Evolutionary conservation across 2,329 filamentous ascomycete genomes (phyloP), one percentile per base, ranked within the genome.

Genomic region (Verticillium nonalfalfae): DNA sequence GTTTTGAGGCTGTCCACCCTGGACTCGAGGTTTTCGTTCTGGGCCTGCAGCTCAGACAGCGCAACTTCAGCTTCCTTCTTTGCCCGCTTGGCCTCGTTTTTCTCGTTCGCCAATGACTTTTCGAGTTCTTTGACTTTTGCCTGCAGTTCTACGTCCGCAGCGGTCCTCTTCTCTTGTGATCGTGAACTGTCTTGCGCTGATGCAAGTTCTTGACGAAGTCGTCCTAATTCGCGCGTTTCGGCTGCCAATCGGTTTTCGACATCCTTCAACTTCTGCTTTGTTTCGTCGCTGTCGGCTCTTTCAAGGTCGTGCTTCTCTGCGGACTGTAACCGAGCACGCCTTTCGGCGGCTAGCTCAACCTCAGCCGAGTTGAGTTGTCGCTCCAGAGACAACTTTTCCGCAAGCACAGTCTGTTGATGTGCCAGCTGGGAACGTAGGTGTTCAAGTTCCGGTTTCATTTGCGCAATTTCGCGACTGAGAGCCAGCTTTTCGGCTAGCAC

Each of bases 301-400:
- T 71, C 66, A 21, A 67, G 35, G 6, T 50, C 21, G 14, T 50
- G 26, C 34, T 40, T 38, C 39, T 34, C 45, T 34, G 57, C 57
- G 10, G 38, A 21, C 56, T 65, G 63, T 39, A 63, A 62, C 39
- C 64, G 61, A 18, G 59, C 72, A 60, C 72, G 70, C 63, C 75
- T 94, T 71, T 95, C 91, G 66, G 90, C 91, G 66, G 93, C 91
- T 2, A 97, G 81, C 68, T 96, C 90, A 54, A 91, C 87, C 72
- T 96, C 90, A 2, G 93, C 74, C 1, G 88, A 86, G 69, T 83
- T 88, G 34, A 97, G 74, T 74, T 95, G 90, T 56, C 90, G 87
- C 70, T 95, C 88, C 14, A 97, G 76, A 1, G 89, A 83, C 56
- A 94, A 80, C 73, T 96, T 97, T 71, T 96, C 92, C 1, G 89